These are phyloP conservation scores for Saccharomycopsis sp. DNA, from an alignment of 805 yeast species.

Conservation along the genomic window DNA sequence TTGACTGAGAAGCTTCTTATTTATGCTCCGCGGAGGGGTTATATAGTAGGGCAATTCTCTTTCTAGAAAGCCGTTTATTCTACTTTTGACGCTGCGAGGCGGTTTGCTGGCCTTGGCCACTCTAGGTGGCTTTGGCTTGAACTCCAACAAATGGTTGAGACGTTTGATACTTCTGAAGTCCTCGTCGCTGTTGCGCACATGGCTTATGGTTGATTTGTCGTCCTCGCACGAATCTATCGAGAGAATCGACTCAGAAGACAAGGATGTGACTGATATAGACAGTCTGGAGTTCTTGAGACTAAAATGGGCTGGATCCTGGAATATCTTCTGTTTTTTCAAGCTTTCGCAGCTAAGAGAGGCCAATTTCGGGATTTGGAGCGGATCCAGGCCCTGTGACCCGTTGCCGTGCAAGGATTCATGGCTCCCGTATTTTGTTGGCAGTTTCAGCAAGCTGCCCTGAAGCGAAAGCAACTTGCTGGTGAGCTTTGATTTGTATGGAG, in stretches of 20 bases:
- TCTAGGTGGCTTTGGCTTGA: background rate
- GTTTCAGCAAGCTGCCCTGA: background rate
- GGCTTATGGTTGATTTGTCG: background rate
- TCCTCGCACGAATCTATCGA: slow-evolving; percentile 5
- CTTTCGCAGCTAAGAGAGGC: slow-evolving; percentile 10
- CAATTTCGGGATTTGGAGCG: slow-evolving; percentile 6
- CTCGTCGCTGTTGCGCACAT: background rate
- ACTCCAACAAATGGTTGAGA: slow-evolving; percentile 4
- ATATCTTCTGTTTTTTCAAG: slow-evolving; percentile 7
- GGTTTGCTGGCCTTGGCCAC: background rate
- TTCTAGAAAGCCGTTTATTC: background rate
- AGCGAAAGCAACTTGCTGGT: slow-evolving; percentile 8
- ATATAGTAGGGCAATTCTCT: slow-evolving; percentile 8
- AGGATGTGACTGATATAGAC: background rate
- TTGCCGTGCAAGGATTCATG: background rate
- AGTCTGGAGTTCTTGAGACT: background rate
- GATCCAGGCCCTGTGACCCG: background rate
- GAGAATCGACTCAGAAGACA: slow-evolving; percentile 5
- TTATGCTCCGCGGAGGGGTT: slow-evolving; percentile 15
- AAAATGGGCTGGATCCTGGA: slow-evolving; percentile 6
- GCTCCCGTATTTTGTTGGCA: background rate
- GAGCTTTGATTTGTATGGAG: slow-evolving; percentile 16
- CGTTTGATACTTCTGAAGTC: slow-evolving; percentile 6
- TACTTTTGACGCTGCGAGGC: background rate
- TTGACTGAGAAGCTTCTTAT: background rate